Evolutionary conservation across 495 filamentous ascomycete genomes (phyloP), one percentile per base, ranked within the genome.

Genomic region (Penicillium steckii): DNA sequence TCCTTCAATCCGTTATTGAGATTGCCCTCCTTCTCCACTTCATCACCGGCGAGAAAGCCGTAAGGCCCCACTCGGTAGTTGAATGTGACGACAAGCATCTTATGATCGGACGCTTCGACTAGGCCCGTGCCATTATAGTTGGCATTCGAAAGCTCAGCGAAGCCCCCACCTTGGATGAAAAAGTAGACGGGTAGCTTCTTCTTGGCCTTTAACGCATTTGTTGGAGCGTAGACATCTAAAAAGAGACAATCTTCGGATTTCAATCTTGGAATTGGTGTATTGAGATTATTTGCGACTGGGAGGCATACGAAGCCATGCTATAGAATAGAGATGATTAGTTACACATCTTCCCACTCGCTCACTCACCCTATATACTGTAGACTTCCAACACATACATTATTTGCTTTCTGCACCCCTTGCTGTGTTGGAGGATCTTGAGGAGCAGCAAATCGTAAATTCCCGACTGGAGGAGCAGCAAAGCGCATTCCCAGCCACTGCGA

Each of bases 151-250:
- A 84, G 75, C 0, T 54, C 45, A 9, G 81, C 83, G 63, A 88
- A 91, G 15, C 87, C 88, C 13, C 88, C 88, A n/a, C 88, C 88
- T 58, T 88, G 85, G 44, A 92, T 86, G 55, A 81, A 90, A 42
- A 90, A 77, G 70, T 78, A 90, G 2, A 91, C 86, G 0, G 86
- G 87, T 1, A 88, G 66, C 18, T 74, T 80, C 56, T 33, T 69
- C 17, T 51, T 53, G 17, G 58, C 42, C 0, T 71, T 77, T 3
- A 52, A 44, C 2, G 79, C 77, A 24, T 77, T 74, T 0, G 78
- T 64, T 2, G 88, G 88, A 4, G 86, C 80, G 68, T 81, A 90
- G n/a, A 93, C 78, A 55, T 91, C 85, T 9, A 84, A 72, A 52
- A 85, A 89, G 1, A 93, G 79, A 62, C 89, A 91, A 55, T 93